Evolutionary conservation across 768 basidiomycete genomes (phyloP).

Genomic region (Tricholoma saponaceum): DNA sequence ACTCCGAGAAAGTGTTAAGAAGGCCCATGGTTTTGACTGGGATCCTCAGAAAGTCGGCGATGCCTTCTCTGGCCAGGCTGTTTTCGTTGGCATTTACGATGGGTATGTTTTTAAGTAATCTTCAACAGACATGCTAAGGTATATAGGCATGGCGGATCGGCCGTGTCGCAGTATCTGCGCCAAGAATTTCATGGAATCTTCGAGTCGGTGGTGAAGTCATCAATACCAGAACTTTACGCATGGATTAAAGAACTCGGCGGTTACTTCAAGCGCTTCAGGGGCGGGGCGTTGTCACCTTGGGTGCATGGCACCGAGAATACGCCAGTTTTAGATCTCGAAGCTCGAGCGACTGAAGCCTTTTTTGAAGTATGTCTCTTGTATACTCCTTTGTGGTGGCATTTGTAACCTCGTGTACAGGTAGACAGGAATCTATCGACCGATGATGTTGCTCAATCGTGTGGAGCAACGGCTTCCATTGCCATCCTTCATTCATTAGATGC

Average conservation of each 20-base stretch:
- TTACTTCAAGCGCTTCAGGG: slow-evolving; percentile 86
- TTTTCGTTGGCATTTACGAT: slow-evolving; percentile 90
- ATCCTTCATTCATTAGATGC: slow-evolving; percentile 88
- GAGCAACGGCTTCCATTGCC: slow-evolving; percentile 88
- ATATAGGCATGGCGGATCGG: slow-evolving; percentile 85
- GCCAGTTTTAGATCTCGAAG: slow-evolving; percentile 66
- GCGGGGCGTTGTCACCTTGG: slow-evolving; percentile 78
- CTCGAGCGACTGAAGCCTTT: slow-evolving; percentile 83
- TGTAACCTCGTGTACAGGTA: slow-evolving; percentile 39
- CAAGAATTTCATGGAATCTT: slow-evolving; percentile 84
- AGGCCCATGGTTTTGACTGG: slow-evolving; percentile 66
- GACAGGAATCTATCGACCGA: slow-evolving; percentile 72
- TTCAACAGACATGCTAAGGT: slow-evolving; percentile 4
- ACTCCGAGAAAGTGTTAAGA: slow-evolving; percentile 60
- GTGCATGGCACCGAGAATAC: slow-evolving; percentile 29
- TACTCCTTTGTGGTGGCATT: slow-evolving; percentile 1
- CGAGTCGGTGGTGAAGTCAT: slow-evolving; percentile 67
- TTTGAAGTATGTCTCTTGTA: slow-evolving; percentile 59
- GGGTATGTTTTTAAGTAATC: slow-evolving; percentile 49
- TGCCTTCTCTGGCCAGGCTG: slow-evolving; percentile 65
- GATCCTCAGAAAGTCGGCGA: slow-evolving; percentile 52
- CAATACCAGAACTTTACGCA: slow-evolving; percentile 69
- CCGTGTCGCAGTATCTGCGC: slow-evolving; percentile 80
- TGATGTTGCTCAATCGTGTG: slow-evolving; percentile 67
- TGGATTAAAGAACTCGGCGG: slow-evolving; percentile 83